Evolutionary conservation across 2,329 filamentous ascomycete genomes (phyloP), one percentile per base, ranked within the genome.

Genomic region (Furcasterigmium furcatum): DNA sequence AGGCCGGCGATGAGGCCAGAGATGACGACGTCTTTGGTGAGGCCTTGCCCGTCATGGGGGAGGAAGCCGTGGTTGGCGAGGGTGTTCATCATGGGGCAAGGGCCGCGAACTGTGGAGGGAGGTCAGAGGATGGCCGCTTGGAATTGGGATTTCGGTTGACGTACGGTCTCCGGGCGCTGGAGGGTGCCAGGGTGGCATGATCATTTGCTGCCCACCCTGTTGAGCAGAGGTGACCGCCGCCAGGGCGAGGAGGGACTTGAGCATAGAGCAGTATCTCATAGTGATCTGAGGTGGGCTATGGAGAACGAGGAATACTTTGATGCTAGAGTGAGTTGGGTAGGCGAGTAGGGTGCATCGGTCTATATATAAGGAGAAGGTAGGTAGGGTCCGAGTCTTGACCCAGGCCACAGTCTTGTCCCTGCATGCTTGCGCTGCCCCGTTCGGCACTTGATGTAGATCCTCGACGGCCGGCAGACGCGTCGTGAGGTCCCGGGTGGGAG

Each of bases 11-110:
- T 52, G 27, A 79, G 51, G 19, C 59, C 74, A 7, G 59, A 51
- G 7, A 73, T 52, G 0, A 66, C 63, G 18, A 61, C 63, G 39
- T 64, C 55, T 27, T 59, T 52, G 12, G 66, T 70, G 43, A 76
- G 59, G 52, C 71, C 62, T 38, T 59, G 62, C 32, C 74, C 74
- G 44, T 72, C 56, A 41, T 64, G 74, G 4, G 70, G 72, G 1
- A 78, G 63, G 45, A 70, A 74, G 13, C 67, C 68, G 48, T 77
- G 70, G 52, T 77, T 78, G 5, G 73, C 68, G n/a, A 78, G 58
- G 0, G 73, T 68, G 54, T 78, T 79, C 46, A 77, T 59, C 66
- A 75, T 73, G 1, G 75, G 73, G 46, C 74, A 78, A 20, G 74
- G 72, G 1, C 66, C 64, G 14, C 66, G 61, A 18, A 65, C 63